Evolutionary conservation across 2,329 filamentous ascomycete genomes (phyloP).

Genomic region (Tricladium varicosporioides): DNA sequence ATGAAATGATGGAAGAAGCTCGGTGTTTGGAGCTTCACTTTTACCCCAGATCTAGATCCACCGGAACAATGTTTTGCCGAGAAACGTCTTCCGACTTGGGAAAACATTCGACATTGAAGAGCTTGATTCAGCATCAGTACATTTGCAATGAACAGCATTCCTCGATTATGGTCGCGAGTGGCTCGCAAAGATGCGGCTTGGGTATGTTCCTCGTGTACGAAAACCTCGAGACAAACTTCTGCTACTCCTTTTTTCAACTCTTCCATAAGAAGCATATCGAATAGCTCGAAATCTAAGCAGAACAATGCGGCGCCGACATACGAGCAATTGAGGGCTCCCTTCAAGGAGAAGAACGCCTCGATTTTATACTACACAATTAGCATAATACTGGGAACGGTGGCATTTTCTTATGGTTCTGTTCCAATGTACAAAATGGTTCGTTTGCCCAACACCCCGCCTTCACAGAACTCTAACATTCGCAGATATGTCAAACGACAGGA

Average conservation of each 20-base stretch:
- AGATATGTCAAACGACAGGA: slow-evolving; percentile 83
- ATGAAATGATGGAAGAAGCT: background rate
- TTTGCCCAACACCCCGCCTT: slow-evolving; percentile 4
- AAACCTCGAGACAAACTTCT: slow-evolving; percentile 11
- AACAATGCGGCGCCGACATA: slow-evolving; percentile 49
- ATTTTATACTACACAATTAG: slow-evolving; percentile 73
- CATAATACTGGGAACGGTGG: slow-evolving; percentile 75
- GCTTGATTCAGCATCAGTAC: background rate
- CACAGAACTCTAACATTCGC: slow-evolving; percentile 12
- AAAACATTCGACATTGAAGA: slow-evolving; percentile 12
- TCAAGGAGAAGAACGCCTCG: slow-evolving; percentile 66
- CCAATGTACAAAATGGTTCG: slow-evolving; percentile 83
- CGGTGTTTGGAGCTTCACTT: background rate
- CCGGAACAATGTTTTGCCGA: slow-evolving; percentile 20
- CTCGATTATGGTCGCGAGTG: slow-evolving; percentile 23
- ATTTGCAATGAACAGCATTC: slow-evolving; percentile 24
- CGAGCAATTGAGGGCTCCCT: slow-evolving; percentile 62
- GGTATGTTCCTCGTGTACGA: slow-evolving; percentile 32
- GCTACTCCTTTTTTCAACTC: slow-evolving; percentile 25
- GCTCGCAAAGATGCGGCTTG: slow-evolving; percentile 27
- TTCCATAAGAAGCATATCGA: slow-evolving; percentile 27
- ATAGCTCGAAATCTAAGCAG: slow-evolving; percentile 27
- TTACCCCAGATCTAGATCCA: background rate
- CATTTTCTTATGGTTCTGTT: slow-evolving; percentile 78
- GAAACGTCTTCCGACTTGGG: slow-evolving; percentile 4